These are phyloP conservation scores for Psophocarpus tetragonolobus DNA, from an alignment of 306 rosid genomes.

Conservation along the genomic window DNA sequence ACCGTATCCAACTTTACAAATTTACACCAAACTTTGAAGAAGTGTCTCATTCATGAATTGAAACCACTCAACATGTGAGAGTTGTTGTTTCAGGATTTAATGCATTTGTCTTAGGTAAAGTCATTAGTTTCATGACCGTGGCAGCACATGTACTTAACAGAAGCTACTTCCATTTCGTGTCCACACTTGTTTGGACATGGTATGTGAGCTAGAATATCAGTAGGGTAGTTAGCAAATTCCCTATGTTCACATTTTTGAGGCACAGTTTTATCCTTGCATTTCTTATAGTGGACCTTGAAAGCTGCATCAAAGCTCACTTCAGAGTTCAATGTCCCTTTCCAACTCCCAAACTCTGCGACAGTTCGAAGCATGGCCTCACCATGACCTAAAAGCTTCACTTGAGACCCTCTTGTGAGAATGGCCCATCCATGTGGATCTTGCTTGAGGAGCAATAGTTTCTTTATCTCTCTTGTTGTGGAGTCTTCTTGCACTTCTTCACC, in stretches of 20 bases:
- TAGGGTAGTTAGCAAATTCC: conserved; percentile 30
- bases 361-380: background rate
- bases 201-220: conserved; percentile 19
- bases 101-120: background rate
- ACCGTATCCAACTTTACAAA: no score
- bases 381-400: conserved; percentile 28
- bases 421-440: conserved; percentile 36
- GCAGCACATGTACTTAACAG: conserved; percentile 28
- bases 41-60: background rate
- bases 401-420: conserved; percentile 13
- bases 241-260: conserved; percentile 2
- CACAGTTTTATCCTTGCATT: background rate
- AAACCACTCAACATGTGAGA: background rate
- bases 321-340: conserved; percentile 5
- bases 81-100: no score
- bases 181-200: conserved; percentile 34
- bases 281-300: conserved; percentile 15
- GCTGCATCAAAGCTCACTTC: conserved; percentile 24
- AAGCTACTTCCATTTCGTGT: conserved; percentile 13
- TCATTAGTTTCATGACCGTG: conserved; percentile 20
- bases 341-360: background rate
- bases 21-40: background rate
- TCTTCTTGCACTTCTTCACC: background rate
- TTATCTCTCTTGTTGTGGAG: background rate
- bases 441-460: conserved; percentile 13